Conservation (phyloP, 2,329 filamentous ascomycete genomes). For the Scytalidium sp. region DNA sequence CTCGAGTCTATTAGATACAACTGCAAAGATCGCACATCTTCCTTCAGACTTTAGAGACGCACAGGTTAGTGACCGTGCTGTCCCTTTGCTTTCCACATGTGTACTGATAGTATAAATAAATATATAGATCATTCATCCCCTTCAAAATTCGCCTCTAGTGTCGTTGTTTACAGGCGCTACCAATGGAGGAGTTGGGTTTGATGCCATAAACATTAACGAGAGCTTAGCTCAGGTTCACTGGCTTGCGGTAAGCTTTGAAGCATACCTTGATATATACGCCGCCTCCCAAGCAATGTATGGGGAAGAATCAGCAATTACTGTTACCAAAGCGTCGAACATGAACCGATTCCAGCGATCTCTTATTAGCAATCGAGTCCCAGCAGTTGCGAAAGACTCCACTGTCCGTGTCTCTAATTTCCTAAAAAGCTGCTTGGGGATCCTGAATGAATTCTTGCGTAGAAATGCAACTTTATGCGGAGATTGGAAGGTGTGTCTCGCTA, state of each 20-base stretch:
- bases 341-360: slow-evolving; percentile 60
- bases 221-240: slow-evolving; percentile 35
- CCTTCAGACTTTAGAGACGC: slow-evolving; percentile 32
- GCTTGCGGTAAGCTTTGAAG: slow-evolving; percentile 51
- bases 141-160: slow-evolving; percentile 55
- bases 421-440: slow-evolving; percentile 34
- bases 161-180: slow-evolving; percentile 38
- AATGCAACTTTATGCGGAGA: slow-evolving; percentile 22
- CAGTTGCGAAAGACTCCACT: slow-evolving; percentile 60
- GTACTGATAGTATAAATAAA: slow-evolving; percentile 29
- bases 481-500: slow-evolving; percentile 28
- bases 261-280: slow-evolving; percentile 40
- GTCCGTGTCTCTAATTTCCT: slow-evolving; percentile 52
- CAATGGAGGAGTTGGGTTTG: slow-evolving; percentile 14
- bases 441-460: slow-evolving; percentile 41
- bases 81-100: slow-evolving; percentile 23
- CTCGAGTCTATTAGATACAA: slow-evolving; percentile 17
- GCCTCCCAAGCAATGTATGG: slow-evolving; percentile 39
- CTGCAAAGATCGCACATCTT: slow-evolving; percentile 19
- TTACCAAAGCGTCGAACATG: slow-evolving; percentile 46
- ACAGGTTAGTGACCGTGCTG: slow-evolving; percentile 39
- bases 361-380: slow-evolving; percentile 50
- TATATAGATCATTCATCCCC: slow-evolving; percentile 52
- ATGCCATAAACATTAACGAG: not conserved
- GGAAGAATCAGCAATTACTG: slow-evolving; percentile 39